Base-by-base conservation (phyloP, 2,329 filamentous ascomycete genomes). In the Coniochaeta prunicola region DNA sequence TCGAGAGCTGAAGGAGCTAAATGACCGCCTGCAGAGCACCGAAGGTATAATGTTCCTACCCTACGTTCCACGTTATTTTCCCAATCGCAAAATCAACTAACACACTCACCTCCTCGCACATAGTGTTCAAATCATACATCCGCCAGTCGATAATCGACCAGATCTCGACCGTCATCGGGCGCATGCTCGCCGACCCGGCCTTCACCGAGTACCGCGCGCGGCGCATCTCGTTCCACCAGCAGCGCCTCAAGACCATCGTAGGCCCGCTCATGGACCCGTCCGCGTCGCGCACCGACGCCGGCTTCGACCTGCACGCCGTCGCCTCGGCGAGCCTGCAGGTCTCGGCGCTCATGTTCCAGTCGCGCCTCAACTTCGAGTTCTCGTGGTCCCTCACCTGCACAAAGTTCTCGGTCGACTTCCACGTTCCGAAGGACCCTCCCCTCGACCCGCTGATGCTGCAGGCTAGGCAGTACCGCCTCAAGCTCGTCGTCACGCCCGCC, bases 401-500 rank as follows among this genome's bases (percentile, higher is more conserved):
- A 59, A 80, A 78, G 64, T 84, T 80, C 71, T 74, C 69, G 17
- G 73, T 72, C 59, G 73, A 79, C 63, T 74, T 71, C 1, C 63
- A 85, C 80, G 76, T 69, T 71, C 53, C 75, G 63, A 58, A 80
- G 61, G 80, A 80, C 68, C 73, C 74, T 26, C 62, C 66, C 36
- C 64, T 71, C 30, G 72, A 77, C 36, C 70, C 75, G 0, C 67
- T 73, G 58, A 71, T 76, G 57, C 68, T 84, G 21, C 80, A 83
- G 69, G 70, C 73, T 6, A 74, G 74, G 64, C 80, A 83, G 64
- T 78, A 74, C 69, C 77, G 81, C 5, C 68, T 85, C n/a, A 77
- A 78, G 57, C 72, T 83, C 1, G 78, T 81, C 30, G 77, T 81
- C 5, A 83, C 81, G 0, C 82, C 82, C 0, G 75, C 79, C 9